Percentiles rank a stretch among this genome's conserved stretches.
Conservation (phyloP, 2,329 filamentous ascomycete species). For the Didymella exigua region DNA sequence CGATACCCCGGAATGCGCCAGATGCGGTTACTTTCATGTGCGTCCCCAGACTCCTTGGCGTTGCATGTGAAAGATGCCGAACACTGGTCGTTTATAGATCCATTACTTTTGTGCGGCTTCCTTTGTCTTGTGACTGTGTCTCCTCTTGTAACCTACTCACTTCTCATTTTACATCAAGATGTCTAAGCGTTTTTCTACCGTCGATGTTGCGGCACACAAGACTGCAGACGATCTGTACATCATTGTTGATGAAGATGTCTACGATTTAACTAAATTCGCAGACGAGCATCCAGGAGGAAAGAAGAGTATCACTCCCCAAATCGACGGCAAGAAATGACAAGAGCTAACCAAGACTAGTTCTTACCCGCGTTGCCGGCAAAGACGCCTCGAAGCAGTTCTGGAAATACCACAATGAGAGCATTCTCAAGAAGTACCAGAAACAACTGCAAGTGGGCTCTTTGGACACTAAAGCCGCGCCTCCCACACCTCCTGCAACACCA, state of each 20-base stretch:
- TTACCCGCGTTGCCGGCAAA: conserved; percentile 69
- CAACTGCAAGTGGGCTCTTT: conserved; percentile 72
- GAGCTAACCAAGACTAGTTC: conserved; percentile 53
- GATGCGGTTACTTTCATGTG: conserved; percentile 35
- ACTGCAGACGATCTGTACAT: conserved; percentile 86
- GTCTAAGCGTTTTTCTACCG: conserved; percentile 83
- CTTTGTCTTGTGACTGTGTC: conserved; percentile 30
- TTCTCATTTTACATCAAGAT: conserved; percentile 56
- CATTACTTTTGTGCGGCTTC: conserved; percentile 16
- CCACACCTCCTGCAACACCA: conserved; percentile 57
- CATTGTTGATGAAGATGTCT: conserved; percentile 92
- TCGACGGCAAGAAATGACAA: background rate
- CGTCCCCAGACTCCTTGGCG: conserved; percentile 38
- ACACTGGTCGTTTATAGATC: conserved; percentile 31
- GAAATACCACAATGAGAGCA: conserved; percentile 67
- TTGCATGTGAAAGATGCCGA: conserved; percentile 46
- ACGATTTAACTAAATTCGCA: conserved; percentile 78
- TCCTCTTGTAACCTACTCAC: conserved; percentile 23
- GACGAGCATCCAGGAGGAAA: conserved; percentile 68
- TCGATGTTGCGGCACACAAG: conserved; percentile 91
- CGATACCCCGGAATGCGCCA: conserved; percentile 29
- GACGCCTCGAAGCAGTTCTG: conserved; percentile 72
- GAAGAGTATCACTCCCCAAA: conserved; percentile 61
- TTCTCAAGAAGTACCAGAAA: conserved; percentile 67
- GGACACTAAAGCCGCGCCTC: conserved; percentile 72